Evolutionary conservation across 1,284 basidiomycete species (phyloP).

Genomic region (Marasmius sp.): DNA sequence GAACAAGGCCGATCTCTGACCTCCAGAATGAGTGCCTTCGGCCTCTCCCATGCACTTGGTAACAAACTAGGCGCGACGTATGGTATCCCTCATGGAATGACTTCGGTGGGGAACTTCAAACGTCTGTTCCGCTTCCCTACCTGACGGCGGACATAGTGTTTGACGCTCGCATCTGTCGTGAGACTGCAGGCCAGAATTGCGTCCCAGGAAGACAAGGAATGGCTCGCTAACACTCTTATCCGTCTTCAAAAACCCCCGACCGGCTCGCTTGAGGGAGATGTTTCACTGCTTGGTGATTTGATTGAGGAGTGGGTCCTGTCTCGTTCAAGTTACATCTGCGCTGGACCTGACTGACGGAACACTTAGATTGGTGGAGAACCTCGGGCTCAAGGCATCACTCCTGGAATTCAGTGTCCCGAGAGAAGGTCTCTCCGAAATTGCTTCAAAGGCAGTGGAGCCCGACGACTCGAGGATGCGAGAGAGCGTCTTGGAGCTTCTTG

Average conservation of each 20-base stretch:
- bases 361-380: too few species aligned
- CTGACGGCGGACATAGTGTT: slow-evolving; percentile 46
- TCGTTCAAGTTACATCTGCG: too few species aligned
- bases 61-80: slow-evolving; percentile 79
- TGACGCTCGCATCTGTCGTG: slow-evolving; percentile 71
- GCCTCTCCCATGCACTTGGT: slow-evolving; percentile 73
- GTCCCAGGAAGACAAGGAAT: slow-evolving; percentile 57
- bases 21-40: slow-evolving; percentile 54
- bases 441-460: too few species aligned
- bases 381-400: too few species aligned
- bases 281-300: slow-evolving; percentile 47
- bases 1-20: neutral
- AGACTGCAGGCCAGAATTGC: slow-evolving; percentile 54
- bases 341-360: too few species aligned
- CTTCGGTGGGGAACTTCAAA: slow-evolving; percentile 55
- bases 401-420: too few species aligned
- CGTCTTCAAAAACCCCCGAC: slow-evolving; percentile 59
- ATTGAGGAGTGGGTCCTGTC: slow-evolving; percentile 56
- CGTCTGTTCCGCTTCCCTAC: neutral
- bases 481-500: too few species aligned
- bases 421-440: too few species aligned
- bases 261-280: slow-evolving; percentile 59
- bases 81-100: slow-evolving; percentile 79
- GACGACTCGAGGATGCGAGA: too few species aligned
- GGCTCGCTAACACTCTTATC: slow-evolving; percentile 53